phyloP scores from a whole-genome alignment of 768 basidiomycete species.

The Boletus barrowsii region DNA sequence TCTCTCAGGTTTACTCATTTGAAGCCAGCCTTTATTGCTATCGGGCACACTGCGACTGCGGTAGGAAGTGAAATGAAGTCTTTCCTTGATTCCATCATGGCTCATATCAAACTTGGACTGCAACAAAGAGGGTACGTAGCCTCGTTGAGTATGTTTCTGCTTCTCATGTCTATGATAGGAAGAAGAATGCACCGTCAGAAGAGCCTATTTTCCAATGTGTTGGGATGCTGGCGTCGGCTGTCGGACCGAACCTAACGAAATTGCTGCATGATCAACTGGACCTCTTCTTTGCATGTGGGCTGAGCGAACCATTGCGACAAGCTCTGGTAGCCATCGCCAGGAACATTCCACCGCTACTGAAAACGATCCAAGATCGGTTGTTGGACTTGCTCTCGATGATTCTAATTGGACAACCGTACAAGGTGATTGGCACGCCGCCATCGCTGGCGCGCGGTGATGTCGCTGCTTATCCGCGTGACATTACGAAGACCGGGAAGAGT shows the following conservation, averaged over 20 bases:
- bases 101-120: constrained; percentile 84
- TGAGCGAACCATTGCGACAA: constrained; percentile 84
- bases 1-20: neutral
- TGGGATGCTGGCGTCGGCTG: constrained; percentile 91
- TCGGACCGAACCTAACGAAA: constrained; percentile 94
- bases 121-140: constrained; percentile 73
- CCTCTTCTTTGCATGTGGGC: constrained; percentile 90
- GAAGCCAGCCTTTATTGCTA: constrained; percentile 82
- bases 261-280: constrained; percentile 95
- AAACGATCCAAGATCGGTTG: constrained; percentile 93
- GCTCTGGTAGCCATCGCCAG: constrained; percentile 82
- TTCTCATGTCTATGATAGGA: constrained; percentile 36
- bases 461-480: constrained; percentile 42
- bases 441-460: constrained; percentile 55
- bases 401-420: constrained; percentile 81
- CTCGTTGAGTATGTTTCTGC: neutral
- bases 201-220: constrained; percentile 98
- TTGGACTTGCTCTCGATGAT: constrained; percentile 80
- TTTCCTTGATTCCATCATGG: constrained; percentile 89
- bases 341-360: constrained; percentile 85
- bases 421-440: constrained; percentile 81
- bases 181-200: constrained; percentile 90
- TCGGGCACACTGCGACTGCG: constrained; percentile 90
- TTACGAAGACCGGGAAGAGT: constrained; percentile 53
- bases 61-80: constrained; percentile 95